Base-by-base conservation (phyloP, 179 eudicot species). In the Beta lomatogona region DNA sequence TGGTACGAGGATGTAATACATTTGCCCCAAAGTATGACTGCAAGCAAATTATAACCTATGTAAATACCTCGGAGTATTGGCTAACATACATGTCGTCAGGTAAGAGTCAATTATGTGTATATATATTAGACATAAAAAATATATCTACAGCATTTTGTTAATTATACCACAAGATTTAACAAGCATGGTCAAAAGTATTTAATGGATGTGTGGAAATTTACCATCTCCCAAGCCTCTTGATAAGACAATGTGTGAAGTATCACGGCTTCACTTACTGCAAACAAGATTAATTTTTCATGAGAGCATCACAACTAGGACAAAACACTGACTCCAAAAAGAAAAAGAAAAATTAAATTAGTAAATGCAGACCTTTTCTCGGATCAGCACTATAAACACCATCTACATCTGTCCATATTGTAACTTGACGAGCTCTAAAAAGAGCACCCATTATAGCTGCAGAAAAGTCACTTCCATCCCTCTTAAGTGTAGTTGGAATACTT, bases 221-320 rank as follows among this genome's bases (percentile, higher is more conserved):
- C 98, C 99, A 94, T 94, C 89, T 94, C 98, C 99, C 99, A 97
- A 71, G 99, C 99, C 89, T 97, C 98, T 86, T 97, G 99, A 86
- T 97, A 97, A 77, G 99, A 95, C 86, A 95, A 82, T 15, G 87
- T 91, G 85, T 87, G 86, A 86, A 97, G 88, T 82, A 95, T 88
- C 82, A 97, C 98, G 71, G 99, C 98, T 85, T 97, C 99, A 82
- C 92, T 97, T 83, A 97, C 99, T 95, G 95, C 87, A 86, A 77
- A 80, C 48, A 81, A 79, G 25, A 67, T 73, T 25, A 9, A 45
- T 65, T 4, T 7, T n/a, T 50, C 73, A 73, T 22, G 58, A 83
- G 63, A 67, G 31, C 6, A 58, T 44, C 52, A 44, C 22, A 28
- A 9, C 44, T 71, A 53, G 7, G 28, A 53, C 21, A 58, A 18